A percentile compares a stretch with the other conserved stretches of the same genome.
These are phyloP conservation scores for Globisporangium paddicum DNA, from an alignment of 352 stramenopile genomes.

Conservation along the genomic window DNA sequence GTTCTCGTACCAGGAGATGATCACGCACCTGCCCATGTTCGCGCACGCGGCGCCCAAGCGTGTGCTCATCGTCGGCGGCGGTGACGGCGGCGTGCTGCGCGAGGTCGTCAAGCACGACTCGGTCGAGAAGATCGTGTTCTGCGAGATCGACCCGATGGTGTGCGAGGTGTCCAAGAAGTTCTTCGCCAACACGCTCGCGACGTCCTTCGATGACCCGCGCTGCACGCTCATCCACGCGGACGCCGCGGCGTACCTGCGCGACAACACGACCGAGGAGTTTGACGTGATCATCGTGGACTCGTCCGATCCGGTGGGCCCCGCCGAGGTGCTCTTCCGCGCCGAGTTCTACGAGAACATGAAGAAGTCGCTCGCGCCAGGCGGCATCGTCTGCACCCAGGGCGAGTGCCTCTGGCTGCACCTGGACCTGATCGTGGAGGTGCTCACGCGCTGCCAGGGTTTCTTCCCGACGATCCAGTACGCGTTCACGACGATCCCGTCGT, in stretches of 20 bases:
- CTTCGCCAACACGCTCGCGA: constrained; percentile 87
- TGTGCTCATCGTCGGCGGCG: constrained; percentile 97
- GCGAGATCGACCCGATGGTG: constrained; percentile 99
- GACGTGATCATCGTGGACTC: constrained; percentile 98
- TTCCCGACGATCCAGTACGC: constrained; percentile 98
- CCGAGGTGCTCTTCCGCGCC: constrained; percentile 93
- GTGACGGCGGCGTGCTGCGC: constrained; percentile 96
- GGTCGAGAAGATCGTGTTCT: constrained; percentile 97
- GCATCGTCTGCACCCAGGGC: constrained; percentile 90
- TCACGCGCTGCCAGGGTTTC: constrained; percentile 84
- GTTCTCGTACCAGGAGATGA: constrained; percentile 99
- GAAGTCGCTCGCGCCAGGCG: constrained; percentile 79
- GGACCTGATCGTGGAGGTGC: constrained; percentile 94
- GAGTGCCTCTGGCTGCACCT: constrained; percentile 99
- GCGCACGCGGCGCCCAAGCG: constrained; percentile 94
- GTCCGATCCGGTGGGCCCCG: constrained; percentile 93
- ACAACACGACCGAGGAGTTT: constrained; percentile 84
- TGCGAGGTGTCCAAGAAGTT: constrained; percentile 95
- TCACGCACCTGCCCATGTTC: constrained; percentile 97
- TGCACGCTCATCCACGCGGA: constrained; percentile 93
- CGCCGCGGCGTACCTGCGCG: constrained; percentile 85
- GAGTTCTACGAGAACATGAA: constrained; percentile 96
- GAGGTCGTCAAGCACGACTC: constrained; percentile 93
- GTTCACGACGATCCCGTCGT: constrained; percentile 98
- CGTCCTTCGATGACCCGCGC: constrained; percentile 94